These are phyloP conservation scores for Aspergillus nanangensis DNA, from an alignment of 495 filamentous ascomycete genomes.

Conservation along the genomic window DNA sequence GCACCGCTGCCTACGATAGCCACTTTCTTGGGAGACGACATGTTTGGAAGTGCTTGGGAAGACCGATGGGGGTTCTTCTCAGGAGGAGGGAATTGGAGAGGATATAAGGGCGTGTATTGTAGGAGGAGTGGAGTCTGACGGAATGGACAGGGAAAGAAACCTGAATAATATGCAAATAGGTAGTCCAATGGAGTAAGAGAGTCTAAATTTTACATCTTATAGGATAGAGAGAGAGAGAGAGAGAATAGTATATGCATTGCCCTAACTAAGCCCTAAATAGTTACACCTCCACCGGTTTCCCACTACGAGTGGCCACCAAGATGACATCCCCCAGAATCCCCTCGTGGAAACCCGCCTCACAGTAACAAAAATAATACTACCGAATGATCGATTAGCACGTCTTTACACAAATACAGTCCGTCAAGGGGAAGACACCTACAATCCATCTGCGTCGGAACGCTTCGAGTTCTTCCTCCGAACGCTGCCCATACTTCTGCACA, in stretches of 20 bases:
- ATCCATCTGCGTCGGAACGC: constrained; percentile 2
- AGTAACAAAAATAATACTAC: constrained; percentile 7
- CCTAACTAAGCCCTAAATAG: too few species aligned
- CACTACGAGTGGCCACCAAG: neutral
- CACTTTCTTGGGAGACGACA: constrained; percentile 2
- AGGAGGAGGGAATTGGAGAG: too few species aligned
- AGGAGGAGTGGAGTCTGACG: too few species aligned
- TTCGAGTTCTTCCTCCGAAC: neutral
- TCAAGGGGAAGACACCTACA: neutral
- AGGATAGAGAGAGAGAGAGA: too few species aligned
- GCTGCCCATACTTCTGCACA: neutral
- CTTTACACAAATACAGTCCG: neutral
- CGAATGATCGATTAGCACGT: too few species aligned
- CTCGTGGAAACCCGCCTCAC: constrained; percentile 52
- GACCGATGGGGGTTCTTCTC: too few species aligned
- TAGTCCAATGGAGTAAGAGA: neutral
- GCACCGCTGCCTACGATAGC: constrained; percentile 7
- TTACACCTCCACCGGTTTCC: too few species aligned
- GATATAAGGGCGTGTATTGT: too few species aligned
- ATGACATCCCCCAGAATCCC: constrained; percentile 3
- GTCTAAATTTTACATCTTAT: too few species aligned
- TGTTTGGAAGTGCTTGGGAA: too few species aligned
- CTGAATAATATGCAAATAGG: neutral
- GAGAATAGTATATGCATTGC: too few species aligned
- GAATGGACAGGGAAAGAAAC: too few species aligned